Base-by-base conservation (phyloP, 2,329 filamentous ascomycete species). In the Penicillium sp. region DNA sequence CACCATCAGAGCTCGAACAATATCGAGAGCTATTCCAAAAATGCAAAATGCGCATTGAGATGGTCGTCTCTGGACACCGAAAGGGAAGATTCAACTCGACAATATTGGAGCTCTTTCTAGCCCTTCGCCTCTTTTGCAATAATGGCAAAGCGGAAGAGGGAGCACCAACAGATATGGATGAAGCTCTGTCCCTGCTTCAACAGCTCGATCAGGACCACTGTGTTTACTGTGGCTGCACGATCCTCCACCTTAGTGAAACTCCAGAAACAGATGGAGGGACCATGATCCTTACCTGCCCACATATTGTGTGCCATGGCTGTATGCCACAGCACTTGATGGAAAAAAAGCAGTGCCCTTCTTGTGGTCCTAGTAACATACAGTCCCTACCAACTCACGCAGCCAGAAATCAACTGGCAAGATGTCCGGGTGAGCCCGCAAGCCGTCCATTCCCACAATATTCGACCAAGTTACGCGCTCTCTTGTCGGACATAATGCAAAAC, bases 131-230 rank as follows among this genome's bases (percentile, higher is more conserved):
- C 2, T 54, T 47, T 29, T 54, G 51, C n/a, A 54, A 54, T 21
- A 54, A 54, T 19, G 51, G 51, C 8, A 54, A 54, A 47, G 19
- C 43, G 2, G 31, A 16, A 4, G 31, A 24, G 6, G 74, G 76
- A 58, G 65, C 76, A 10, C 53, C 64, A 35, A 35, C 57, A n/a
- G 56, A 74, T 35, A 37, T 73, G 4, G 57, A 39, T 22, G 55
- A 45, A 10, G 69, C 63, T 26, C 45, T 54, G 24, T 46, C 51
- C n/a, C 29, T 54, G 21, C 51, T 54, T 6, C 51, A 54, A 26
- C 51, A 47, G 11, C 26, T 24, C 4, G 14, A 72, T 70, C 49
- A 75, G 67, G 72, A 54, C 35, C 13, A 70, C 57, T 44, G 31
- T 42, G 6, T 35, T 14, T 45, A 27, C 26, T 49, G 54, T 29